Conservation (phyloP, 345 rosid species). For the Arabidopsis suecica region DNA sequence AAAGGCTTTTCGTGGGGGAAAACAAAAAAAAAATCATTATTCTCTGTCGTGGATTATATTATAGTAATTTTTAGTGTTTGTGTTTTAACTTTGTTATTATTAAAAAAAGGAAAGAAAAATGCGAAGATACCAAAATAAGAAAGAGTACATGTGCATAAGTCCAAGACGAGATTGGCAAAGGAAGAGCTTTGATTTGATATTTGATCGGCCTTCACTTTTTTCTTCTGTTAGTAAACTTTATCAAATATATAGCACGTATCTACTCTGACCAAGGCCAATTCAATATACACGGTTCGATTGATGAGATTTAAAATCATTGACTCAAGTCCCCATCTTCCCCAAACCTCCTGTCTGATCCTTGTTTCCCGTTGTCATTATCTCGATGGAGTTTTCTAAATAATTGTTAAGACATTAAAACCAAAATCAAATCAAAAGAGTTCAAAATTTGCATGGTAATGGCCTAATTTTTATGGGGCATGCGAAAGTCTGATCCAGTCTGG, state of each 20-base stretch:
- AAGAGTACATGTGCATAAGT: conserved; percentile 35
- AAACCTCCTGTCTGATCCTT: conserved; percentile 37
- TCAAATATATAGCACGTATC: no score
- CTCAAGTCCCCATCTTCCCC: conserved; percentile 36
- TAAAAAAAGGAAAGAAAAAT: neutral
- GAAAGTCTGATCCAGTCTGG: neutral
- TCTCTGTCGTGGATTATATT: neutral
- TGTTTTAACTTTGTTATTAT: neutral
- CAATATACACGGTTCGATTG: conserved; percentile 19
- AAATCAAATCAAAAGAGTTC: conserved; percentile 7
- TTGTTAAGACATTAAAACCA: conserved; percentile 14
- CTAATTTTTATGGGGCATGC: neutral
- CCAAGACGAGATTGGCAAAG: conserved; percentile 34
- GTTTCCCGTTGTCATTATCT: conserved; percentile 29
- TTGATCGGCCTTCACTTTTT: conserved; percentile 36
- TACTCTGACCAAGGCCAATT: neutral
- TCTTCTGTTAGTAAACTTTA: conserved; percentile 12
- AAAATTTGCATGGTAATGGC: conserved; percentile 2
- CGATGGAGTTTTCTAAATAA: conserved; percentile 15
- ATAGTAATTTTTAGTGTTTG: neutral
- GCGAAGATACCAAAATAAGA: conserved; percentile 37
- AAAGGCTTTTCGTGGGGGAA: neutral
- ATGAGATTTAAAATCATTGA: conserved; percentile 15
- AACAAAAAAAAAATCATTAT: neutral
- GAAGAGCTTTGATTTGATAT: conserved; percentile 39